Evolutionary conservation across 1,139 yeast genomes (phyloP).

Genomic region (Geotrichum australiense): DNA sequence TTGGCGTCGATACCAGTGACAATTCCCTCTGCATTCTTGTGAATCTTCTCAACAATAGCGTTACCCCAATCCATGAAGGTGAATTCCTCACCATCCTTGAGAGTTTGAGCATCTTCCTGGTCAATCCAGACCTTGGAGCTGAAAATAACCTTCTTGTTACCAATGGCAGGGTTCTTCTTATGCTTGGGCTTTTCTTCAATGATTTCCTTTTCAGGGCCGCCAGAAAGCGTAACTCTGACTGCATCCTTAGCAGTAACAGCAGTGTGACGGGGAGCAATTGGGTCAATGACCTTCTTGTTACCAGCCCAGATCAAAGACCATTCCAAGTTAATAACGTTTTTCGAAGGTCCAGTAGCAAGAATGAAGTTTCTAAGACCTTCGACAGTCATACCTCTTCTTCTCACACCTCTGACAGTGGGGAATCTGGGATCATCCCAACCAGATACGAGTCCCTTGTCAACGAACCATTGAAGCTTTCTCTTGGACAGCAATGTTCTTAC

Average conservation of each 20-base stretch:
- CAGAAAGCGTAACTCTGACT: conserved; percentile 45
- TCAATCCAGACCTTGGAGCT: conserved; percentile 65
- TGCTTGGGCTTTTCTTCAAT: conserved; percentile 82
- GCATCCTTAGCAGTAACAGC: conserved; percentile 60
- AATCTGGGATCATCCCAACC: conserved; percentile 99
- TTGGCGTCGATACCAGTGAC: conserved; percentile 67
- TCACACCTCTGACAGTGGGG: conserved; percentile 98
- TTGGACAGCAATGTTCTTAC: conserved; percentile 89
- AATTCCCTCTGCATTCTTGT: conserved; percentile 47
- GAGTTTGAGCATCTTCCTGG: conserved; percentile 77
- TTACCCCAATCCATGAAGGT: conserved; percentile 99
- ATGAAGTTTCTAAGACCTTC: conserved; percentile 93
- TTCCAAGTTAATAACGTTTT: conserved; percentile 89
- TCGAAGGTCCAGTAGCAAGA: conserved; percentile 93
- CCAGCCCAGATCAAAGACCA: conserved; percentile 97
- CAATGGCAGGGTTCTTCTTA: conserved; percentile 91
- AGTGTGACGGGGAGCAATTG: conserved; percentile 90
- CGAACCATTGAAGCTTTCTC: conserved; percentile 98
- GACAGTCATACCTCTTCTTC: conserved; percentile 98
- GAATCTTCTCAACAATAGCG: conserved; percentile 67
- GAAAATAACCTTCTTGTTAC: conserved; percentile 70
- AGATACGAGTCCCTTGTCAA: conserved; percentile 73
- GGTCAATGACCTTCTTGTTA: conserved; percentile 94
- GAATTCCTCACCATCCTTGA: conserved; percentile 70
- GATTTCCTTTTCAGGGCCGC: conserved; percentile 54